Conservation (phyloP, 768 basidiomycete genomes). For the Boletellus sp. region DNA sequence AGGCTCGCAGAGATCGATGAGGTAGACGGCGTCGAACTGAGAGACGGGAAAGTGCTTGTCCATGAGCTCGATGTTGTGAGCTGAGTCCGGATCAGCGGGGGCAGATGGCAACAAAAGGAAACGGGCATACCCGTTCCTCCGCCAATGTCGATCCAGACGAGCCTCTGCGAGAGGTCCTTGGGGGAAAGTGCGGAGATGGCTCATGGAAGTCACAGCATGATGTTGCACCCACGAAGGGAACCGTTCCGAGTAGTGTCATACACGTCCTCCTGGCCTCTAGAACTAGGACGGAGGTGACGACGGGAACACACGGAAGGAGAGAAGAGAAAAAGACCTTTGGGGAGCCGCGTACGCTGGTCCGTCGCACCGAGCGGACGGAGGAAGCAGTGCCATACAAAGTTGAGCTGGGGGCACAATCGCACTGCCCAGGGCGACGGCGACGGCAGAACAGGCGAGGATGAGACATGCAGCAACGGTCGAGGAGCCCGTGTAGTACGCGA, state of each 20-base stretch:
- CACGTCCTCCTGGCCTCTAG: slow-evolving; percentile 68
- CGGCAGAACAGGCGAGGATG: slow-evolving; percentile 22
- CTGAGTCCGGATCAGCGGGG: slow-evolving; percentile 20
- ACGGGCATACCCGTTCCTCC: slow-evolving; percentile 56
- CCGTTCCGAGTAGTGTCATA: slow-evolving; percentile 65
- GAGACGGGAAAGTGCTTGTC: no score
- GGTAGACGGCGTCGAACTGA: slow-evolving; percentile 64
- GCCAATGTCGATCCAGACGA: slow-evolving; percentile 80
- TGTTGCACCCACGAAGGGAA: slow-evolving; percentile 65
- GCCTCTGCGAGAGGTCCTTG: slow-evolving; percentile 40
- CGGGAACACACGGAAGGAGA: background rate
- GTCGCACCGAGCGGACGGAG: slow-evolving; percentile 38
- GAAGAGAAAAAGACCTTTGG: slow-evolving; percentile 32
- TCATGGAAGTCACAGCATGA: slow-evolving; percentile 66
- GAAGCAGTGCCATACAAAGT: slow-evolving; percentile 54
- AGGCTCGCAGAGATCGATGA: slow-evolving; percentile 71
- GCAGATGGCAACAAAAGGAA: background rate
- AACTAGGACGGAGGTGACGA: slow-evolving; percentile 43
- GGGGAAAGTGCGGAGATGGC: slow-evolving; percentile 52
- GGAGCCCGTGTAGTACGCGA: slow-evolving; percentile 30
- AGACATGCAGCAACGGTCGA: slow-evolving; percentile 26
- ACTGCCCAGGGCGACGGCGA: slow-evolving; percentile 19
- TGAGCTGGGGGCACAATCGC: slow-evolving; percentile 39
- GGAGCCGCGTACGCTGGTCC: slow-evolving; percentile 43
- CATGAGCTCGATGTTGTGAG: slow-evolving; percentile 71